Evolutionary conservation across 2,329 filamentous ascomycete species (phyloP).

Genomic region (Phyllosticta citribraziliensis): DNA sequence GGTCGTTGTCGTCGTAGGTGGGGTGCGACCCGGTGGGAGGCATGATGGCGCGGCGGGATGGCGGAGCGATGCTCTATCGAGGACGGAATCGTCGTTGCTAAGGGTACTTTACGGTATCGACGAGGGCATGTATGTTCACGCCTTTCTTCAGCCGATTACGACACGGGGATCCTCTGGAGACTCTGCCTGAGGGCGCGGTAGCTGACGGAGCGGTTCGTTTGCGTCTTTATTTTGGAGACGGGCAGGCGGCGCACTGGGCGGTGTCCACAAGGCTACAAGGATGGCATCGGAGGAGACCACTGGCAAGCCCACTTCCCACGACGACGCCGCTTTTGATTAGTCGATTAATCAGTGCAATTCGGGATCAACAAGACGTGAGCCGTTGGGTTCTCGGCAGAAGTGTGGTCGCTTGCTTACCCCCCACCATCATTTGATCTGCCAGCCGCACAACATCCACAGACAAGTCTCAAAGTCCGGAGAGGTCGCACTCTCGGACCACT

Average conservation of each 20-base stretch:
- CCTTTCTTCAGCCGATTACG: not conserved
- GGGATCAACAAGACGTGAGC: not conserved
- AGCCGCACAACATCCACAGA: not conserved
- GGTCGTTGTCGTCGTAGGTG: constrained; percentile 25
- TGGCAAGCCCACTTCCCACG: not conserved
- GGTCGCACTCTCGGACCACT: not conserved
- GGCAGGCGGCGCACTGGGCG: not conserved
- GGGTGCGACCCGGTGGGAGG: constrained; percentile 13
- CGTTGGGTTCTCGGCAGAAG: not conserved
- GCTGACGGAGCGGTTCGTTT: not conserved
- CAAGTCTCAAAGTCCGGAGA: not conserved
- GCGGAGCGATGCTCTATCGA: not conserved
- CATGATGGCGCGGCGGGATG: not conserved
- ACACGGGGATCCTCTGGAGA: not conserved
- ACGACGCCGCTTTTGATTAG: not conserved
- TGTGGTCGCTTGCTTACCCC: not conserved
- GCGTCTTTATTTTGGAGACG: not conserved
- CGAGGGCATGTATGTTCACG: not conserved
- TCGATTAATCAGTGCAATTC: not conserved
- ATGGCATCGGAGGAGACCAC: not conserved
- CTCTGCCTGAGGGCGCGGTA: not conserved
- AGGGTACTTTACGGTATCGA: not conserved
- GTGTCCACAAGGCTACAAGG: not conserved
- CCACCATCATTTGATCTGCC: not conserved
- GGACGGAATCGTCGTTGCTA: not conserved